A percentile compares a stretch with the other conserved stretches of the same genome.
phyloP scores from a whole-genome alignment of 176 grass and related monocot species.

The Puccinellia tenuiflora region DNA sequence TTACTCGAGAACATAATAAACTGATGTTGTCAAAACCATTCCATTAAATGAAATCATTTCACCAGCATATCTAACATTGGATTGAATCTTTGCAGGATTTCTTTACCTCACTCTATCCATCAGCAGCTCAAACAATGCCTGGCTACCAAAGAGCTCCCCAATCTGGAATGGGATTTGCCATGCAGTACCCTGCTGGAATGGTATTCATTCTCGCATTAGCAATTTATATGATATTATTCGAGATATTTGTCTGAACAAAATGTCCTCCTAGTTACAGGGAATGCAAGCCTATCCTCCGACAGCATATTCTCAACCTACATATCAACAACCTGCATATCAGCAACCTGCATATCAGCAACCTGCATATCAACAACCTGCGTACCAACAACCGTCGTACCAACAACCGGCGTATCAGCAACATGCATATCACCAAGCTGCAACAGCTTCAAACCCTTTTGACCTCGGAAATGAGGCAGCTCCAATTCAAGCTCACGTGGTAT shows the following conservation, averaged over 20 bases:
- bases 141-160: constrained; percentile 68
- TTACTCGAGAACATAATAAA: not conserved
- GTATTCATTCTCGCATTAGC: constrained; percentile 39
- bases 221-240: not conserved
- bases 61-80: constrained; percentile 8
- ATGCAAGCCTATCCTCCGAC: constrained; percentile 56
- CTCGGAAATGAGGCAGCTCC: constrained; percentile 54
- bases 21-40: not conserved
- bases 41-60: constrained; percentile 3
- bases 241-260: constrained; percentile 24
- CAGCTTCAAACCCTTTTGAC: constrained; percentile 90
- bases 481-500: constrained; percentile 48
- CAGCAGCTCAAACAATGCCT: constrained; percentile 49
- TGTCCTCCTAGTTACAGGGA: constrained; percentile 46
- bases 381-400: constrained; percentile 38
- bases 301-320: constrained; percentile 40
- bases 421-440: constrained; percentile 44
- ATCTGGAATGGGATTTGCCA: constrained; percentile 72
- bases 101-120: constrained; percentile 76
- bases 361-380: constrained; percentile 40
- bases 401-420: constrained; percentile 41
- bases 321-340: no score
- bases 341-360: constrained; percentile 35
- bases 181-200: constrained; percentile 74
- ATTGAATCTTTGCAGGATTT: constrained; percentile 56